Evolutionary conservation across 306 rosid genomes (phyloP).

Genomic region (Prunus armeniaca): DNA sequence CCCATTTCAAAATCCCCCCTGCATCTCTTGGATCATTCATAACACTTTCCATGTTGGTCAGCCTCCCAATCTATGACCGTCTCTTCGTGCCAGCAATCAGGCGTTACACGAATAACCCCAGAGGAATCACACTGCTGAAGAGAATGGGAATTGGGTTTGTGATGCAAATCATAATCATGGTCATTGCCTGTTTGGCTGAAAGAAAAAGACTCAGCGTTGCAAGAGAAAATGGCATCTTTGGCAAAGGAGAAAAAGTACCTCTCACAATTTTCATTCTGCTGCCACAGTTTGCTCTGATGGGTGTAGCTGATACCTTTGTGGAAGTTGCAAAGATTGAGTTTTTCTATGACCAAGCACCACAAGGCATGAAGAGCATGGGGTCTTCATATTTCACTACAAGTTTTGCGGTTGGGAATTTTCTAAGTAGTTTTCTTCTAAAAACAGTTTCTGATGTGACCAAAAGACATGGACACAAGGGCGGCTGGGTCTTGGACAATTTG

Average conservation of each 20-base stretch:
- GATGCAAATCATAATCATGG: conserved; percentile 35
- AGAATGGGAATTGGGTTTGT: conserved; percentile 64
- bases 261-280: conserved; percentile 57
- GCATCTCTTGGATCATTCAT: conserved; percentile 42
- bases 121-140: conserved; percentile 65
- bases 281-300: conserved; percentile 61
- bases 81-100: conserved; percentile 37
- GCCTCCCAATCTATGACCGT: conserved; percentile 50
- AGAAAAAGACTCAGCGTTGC: conserved; percentile 51
- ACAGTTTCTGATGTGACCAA: conserved; percentile 53
- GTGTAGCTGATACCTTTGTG: conserved; percentile 49
- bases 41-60: conserved; percentile 44
- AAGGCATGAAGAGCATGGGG: conserved; percentile 64
- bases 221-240: conserved; percentile 34
- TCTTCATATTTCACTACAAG: conserved; percentile 49
- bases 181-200: conserved; percentile 46
- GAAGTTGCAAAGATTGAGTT: conserved; percentile 63
- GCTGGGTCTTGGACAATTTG: conserved; percentile 69
- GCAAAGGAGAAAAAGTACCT: conserved; percentile 30
- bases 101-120: conserved; percentile 53
- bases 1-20: conserved; percentile 50
- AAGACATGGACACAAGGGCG: conserved; percentile 45
- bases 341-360: conserved; percentile 77
- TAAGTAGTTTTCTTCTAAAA: conserved; percentile 50
- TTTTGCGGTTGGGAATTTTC: conserved; percentile 55